Percentiles rank a stretch among this genome's conserved stretches.
Conservation (phyloP, 2,329 filamentous ascomycete genomes). For the Ascochyta pisi region DNA sequence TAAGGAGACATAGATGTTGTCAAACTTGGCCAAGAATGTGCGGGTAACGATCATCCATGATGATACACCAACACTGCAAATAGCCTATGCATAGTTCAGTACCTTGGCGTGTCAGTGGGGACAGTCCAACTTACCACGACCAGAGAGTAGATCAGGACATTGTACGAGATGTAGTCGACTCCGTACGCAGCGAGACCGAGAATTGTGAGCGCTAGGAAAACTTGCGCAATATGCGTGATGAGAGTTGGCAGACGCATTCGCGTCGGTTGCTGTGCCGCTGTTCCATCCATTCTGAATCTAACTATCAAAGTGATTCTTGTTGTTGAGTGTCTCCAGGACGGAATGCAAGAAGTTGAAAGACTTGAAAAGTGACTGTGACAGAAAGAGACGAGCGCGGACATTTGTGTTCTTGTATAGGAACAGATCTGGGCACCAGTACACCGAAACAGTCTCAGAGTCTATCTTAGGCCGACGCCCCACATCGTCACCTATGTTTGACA, state of each 20-base stretch:
- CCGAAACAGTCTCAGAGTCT: constrained; percentile 17
- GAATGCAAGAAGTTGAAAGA: background rate
- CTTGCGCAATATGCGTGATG: constrained; percentile 30
- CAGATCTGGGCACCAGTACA: constrained; percentile 1
- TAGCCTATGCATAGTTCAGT: constrained; percentile 39
- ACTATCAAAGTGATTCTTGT: constrained; percentile 5
- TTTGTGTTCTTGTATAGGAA: constrained; percentile 16
- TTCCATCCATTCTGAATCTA: constrained; percentile 10
- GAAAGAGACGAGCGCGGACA: constrained; percentile 7
- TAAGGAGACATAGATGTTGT: constrained; percentile 63
- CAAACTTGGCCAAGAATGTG: constrained; percentile 38
- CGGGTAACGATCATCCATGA: constrained; percentile 20
- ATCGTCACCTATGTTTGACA: constrained; percentile 13
- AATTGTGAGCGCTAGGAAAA: constrained; percentile 54
- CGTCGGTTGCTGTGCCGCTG: constrained; percentile 4
- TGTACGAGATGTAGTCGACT: constrained; percentile 49
- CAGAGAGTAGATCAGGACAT: constrained; percentile 45
- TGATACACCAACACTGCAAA: constrained; percentile 54
- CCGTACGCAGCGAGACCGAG: constrained; percentile 59
- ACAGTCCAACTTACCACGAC: constrained; percentile 21
- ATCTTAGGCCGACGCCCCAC: constrained; percentile 15
- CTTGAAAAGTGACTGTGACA: constrained; percentile 2
- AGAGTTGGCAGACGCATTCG: constrained; percentile 20
- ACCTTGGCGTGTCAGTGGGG: background rate
- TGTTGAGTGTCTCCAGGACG: constrained; percentile 13